A percentile compares a stretch with the other conserved stretches of the same genome.
Conservation (phyloP, 2,329 filamentous ascomycete species). For the Lasiodiplodia theobromae region DNA sequence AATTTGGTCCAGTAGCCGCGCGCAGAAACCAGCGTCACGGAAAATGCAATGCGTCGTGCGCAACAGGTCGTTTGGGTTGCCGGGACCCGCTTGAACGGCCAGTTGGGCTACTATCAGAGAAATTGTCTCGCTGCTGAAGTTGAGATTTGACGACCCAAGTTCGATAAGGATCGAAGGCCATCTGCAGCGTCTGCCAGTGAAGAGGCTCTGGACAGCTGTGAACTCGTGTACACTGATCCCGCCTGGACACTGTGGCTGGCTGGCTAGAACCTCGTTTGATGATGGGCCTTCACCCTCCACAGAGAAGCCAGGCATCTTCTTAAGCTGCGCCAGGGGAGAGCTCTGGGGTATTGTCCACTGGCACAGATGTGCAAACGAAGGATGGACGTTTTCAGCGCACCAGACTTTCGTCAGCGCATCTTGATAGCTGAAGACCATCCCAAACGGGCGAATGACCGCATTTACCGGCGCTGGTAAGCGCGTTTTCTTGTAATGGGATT, state of each 20-base stretch:
- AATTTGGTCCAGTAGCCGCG: slow-evolving; percentile 57
- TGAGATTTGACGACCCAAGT: slow-evolving; percentile 62
- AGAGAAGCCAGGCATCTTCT: slow-evolving; percentile 39
- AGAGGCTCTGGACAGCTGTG: slow-evolving; percentile 57
- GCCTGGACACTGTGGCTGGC: slow-evolving; percentile 56
- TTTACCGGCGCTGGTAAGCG: slow-evolving; percentile 54
- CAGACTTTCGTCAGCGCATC: slow-evolving; percentile 52
- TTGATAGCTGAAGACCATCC: slow-evolving; percentile 57
- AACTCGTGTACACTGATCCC: slow-evolving; percentile 61
- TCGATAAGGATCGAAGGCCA: slow-evolving; percentile 60
- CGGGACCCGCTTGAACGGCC: slow-evolving; percentile 54
- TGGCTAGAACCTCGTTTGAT: slow-evolving; percentile 63
- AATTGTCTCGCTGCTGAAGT: slow-evolving; percentile 65
- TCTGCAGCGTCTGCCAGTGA: slow-evolving; percentile 55
- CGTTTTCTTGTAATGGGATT: slow-evolving; percentile 57
- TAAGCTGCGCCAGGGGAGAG: slow-evolving; percentile 47
- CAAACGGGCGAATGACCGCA: slow-evolving; percentile 58
- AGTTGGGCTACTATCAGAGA: slow-evolving; percentile 50
- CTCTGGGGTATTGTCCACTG: slow-evolving; percentile 46
- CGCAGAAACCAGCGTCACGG: slow-evolving; percentile 58
- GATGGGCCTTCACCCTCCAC: slow-evolving; percentile 50
- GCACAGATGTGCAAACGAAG: slow-evolving; percentile 58
- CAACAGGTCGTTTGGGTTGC: slow-evolving; percentile 47
- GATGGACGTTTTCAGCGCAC: slow-evolving; percentile 39
- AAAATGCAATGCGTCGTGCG: slow-evolving; percentile 61